A percentile compares a stretch with the other conserved stretches of the same genome.
Conservation (phyloP, 331 rosid genomes). For the Acacia pycnantha region DNA sequence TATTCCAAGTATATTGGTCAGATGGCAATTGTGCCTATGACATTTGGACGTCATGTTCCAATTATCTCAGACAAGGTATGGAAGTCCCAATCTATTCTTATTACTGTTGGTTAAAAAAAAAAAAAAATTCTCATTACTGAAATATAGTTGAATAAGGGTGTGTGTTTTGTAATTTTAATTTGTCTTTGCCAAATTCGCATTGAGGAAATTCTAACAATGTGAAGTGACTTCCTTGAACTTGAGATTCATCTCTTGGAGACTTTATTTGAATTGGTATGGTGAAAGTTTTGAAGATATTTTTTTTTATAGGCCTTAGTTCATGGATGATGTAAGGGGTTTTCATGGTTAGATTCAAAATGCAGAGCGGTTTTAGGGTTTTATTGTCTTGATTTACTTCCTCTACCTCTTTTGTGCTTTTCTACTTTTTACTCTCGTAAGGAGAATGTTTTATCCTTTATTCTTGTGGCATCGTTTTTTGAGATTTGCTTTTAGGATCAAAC, state of each 20-base stretch:
- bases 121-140: not conserved
- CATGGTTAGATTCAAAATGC: constrained; percentile 1
- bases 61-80: constrained; percentile 86
- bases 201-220: not conserved
- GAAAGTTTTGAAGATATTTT: not conserved
- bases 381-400: not conserved
- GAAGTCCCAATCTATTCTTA: not conserved
- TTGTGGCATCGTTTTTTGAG: not conserved
- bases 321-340: not conserved
- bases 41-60: constrained; percentile 95
- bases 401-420: not conserved
- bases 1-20: constrained; percentile 75
- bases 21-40: constrained; percentile 95
- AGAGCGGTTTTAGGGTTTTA: not conserved
- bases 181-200: not conserved
- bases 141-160: not conserved
- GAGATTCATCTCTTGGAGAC: not conserved
- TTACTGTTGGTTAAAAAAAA: not conserved
- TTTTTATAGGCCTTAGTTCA: not conserved
- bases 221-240: not conserved
- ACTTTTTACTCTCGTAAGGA: not conserved
- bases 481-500: not conserved
- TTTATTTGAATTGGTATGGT: not conserved
- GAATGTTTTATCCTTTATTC: not conserved
- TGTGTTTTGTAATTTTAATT: not conserved